Evolutionary conservation across 2,329 filamentous ascomycete genomes (phyloP).

Genomic region (Calonectria pseudoturangicola): DNA sequence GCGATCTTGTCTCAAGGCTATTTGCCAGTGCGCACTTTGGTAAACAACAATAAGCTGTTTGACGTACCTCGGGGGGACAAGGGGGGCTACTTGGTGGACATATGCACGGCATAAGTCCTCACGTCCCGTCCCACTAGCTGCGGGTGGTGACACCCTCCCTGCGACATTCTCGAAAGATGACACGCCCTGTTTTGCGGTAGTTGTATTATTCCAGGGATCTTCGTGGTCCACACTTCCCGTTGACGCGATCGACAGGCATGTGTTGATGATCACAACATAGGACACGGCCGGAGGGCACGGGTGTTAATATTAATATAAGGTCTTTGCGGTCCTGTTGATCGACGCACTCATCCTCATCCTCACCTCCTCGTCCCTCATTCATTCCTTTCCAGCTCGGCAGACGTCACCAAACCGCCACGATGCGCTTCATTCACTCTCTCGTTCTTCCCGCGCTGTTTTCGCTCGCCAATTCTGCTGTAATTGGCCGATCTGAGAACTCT

Average conservation of each 20-base stretch:
- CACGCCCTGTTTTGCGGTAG: conserved; percentile 20
- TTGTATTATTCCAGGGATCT: conserved; percentile 12
- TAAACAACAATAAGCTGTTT: conserved; percentile 3
- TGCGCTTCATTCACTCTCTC: conserved; percentile 44
- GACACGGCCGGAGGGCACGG: background rate
- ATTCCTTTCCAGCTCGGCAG: background rate
- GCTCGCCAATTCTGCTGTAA: conserved; percentile 44
- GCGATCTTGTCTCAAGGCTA: background rate
- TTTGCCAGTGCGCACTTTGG: background rate
- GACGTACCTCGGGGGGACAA: background rate
- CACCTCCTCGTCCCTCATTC: conserved; percentile 1
- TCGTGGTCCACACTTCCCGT: conserved; percentile 17
- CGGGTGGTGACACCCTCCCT: conserved; percentile 1
- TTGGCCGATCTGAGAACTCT: conserved; percentile 23
- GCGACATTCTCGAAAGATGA: conserved; percentile 9
- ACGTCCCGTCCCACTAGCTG: background rate
- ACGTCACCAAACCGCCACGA: conserved; percentile 31
- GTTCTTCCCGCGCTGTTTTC: conserved; percentile 40
- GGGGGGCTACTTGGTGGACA: background rate
- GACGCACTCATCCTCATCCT: too few species aligned
- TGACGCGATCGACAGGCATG: conserved; percentile 5
- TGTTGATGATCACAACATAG: conserved; percentile 18
- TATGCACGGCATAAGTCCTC: background rate
- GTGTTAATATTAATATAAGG: background rate
- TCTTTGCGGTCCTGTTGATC: background rate